Evolutionary conservation across 179 eudicot species (phyloP).

Genomic region (Vitellaria paradoxa): DNA sequence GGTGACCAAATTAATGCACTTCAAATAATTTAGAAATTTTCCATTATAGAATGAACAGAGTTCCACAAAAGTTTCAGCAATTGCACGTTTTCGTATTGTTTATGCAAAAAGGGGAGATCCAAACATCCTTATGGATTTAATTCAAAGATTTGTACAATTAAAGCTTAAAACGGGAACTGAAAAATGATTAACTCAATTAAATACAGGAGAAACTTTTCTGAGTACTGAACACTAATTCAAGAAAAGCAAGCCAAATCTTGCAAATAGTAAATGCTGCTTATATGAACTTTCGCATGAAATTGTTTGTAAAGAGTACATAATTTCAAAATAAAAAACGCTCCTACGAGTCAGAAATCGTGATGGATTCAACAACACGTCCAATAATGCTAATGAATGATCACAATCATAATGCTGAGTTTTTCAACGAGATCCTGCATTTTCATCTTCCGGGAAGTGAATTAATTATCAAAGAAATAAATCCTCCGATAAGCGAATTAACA

Average conservation of each 20-base stretch:
- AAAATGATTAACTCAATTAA: neutral
- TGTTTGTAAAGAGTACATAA: neutral
- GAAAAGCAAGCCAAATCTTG: neutral
- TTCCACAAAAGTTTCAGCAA: neutral
- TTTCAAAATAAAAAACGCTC: neutral
- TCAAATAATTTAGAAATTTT: neutral
- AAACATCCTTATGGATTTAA: neutral
- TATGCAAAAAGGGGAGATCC: neutral
- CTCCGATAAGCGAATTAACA: too few species aligned
- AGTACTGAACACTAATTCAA: neutral
- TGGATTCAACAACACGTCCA: conserved; percentile 1
- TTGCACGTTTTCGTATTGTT: too few species aligned
- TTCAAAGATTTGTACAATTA: neutral
- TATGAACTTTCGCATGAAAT: neutral
- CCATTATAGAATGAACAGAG: neutral
- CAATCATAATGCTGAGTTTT: neutral
- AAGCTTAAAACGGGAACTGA: neutral
- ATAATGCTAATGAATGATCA: too few species aligned
- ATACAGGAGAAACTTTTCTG: neutral
- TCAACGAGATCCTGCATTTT: neutral
- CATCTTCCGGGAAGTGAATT: too few species aligned
- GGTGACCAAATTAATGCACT: too few species aligned
- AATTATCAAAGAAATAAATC: too few species aligned
- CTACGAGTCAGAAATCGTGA: neutral
- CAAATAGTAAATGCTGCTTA: neutral